phyloP scores from a whole-genome alignment of 2,329 filamentous ascomycete species.

The Epichloe scottii region DNA sequence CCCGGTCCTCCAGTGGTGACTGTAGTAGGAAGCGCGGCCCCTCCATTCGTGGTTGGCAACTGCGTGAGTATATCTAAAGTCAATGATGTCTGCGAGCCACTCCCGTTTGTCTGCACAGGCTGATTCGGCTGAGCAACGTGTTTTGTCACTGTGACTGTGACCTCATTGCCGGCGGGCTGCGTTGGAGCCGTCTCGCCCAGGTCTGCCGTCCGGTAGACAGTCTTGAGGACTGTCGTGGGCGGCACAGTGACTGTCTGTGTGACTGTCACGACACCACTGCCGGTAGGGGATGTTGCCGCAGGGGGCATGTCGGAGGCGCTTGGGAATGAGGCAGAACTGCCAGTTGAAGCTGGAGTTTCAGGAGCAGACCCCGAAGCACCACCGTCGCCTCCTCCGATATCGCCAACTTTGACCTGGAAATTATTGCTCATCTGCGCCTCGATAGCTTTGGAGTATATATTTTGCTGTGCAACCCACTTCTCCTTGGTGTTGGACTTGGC shows the following conservation, averaged over 20 bases:
- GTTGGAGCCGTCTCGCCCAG: not conserved
- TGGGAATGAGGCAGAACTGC: not conserved
- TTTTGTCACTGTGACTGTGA: slow-evolving; percentile 5
- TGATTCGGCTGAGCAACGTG: not conserved
- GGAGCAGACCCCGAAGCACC: not conserved
- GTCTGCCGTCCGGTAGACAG: slow-evolving; percentile 24
- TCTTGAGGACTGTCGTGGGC: slow-evolving; percentile 25
- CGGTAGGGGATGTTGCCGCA: slow-evolving; percentile 1
- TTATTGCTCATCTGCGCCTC: slow-evolving; percentile 30
- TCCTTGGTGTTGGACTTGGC: slow-evolving; percentile 12
- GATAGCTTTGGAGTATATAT: slow-evolving; percentile 32
- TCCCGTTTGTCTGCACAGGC: not conserved
- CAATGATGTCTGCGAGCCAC: no score
- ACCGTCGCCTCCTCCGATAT: slow-evolving; percentile 7
- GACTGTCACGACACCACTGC: slow-evolving; percentile 15
- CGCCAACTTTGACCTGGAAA: slow-evolving; percentile 31
- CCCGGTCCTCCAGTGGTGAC: no score
- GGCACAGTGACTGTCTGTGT: slow-evolving; percentile 24
- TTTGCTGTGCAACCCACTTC: slow-evolving; percentile 23
- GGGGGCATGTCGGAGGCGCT: not conserved
- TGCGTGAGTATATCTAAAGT: no score
- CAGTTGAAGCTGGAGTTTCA: not conserved
- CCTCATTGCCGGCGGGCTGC: not conserved
- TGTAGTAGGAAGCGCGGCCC: no score
- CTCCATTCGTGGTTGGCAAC: no score